phyloP scores from a whole-genome alignment of 2,329 filamentous ascomycete genomes.

The Pyrenophora seminiperda region DNA sequence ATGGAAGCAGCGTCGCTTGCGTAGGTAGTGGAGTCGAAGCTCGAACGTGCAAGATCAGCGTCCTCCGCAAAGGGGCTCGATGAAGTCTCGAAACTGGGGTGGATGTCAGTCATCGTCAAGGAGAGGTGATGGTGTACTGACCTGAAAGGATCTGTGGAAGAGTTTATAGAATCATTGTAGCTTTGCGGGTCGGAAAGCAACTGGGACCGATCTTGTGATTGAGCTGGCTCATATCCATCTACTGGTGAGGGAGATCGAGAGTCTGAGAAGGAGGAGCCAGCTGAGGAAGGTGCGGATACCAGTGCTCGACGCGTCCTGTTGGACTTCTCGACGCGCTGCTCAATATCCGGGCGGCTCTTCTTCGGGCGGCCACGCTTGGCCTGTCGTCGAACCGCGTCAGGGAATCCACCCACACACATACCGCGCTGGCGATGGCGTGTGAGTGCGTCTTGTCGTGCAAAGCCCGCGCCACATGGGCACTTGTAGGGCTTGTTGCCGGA shows the following conservation, averaged over 20 bases:
- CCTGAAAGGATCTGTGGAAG: constrained; percentile 43
- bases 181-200: constrained; percentile 30
- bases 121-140: background rate
- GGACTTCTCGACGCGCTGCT: constrained; percentile 63
- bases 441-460: constrained; percentile 92
- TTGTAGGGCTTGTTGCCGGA: constrained; percentile 94
- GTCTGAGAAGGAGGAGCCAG: constrained; percentile 42
- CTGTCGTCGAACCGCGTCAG: constrained; percentile 72
- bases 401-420: constrained; percentile 95
- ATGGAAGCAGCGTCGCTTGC: constrained; percentile 38
- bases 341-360: constrained; percentile 65
- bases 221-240: constrained; percentile 31
- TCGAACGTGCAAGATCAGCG: constrained; percentile 25
- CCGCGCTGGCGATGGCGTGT: constrained; percentile 93
- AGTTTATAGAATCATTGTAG: constrained; percentile 37
- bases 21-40: constrained; percentile 40
- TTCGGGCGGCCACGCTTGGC: constrained; percentile 69
- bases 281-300: constrained; percentile 42
- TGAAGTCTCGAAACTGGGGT: constrained; percentile 36
- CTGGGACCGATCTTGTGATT: constrained; percentile 27
- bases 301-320: constrained; percentile 55
- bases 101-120: constrained; percentile 20
- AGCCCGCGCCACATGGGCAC: constrained; percentile 91
- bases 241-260: constrained; percentile 35
- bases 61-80: constrained; percentile 39